phyloP scores from a whole-genome alignment of 768 basidiomycete species.

The Lactarius psammicola region DNA sequence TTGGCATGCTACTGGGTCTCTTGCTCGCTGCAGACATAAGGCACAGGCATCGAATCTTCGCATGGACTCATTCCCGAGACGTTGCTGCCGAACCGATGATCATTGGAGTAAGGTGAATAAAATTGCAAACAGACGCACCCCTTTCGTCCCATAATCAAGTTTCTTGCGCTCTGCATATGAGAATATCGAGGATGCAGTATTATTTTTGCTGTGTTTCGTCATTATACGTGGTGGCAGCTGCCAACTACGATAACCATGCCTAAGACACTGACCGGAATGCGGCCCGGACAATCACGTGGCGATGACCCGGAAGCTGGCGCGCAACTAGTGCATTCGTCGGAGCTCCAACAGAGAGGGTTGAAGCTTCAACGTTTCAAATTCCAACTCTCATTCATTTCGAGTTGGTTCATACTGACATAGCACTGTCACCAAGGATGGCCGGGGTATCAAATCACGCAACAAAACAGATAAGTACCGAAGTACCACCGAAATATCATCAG shows the following conservation, averaged over 20 bases:
- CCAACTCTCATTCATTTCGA: too few species aligned
- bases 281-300: background rate
- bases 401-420: too few species aligned
- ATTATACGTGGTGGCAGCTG: slow-evolving; percentile 38
- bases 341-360: too few species aligned
- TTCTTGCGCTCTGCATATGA: slow-evolving; percentile 88
- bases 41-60: slow-evolving; percentile 88
- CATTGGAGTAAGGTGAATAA: background rate
- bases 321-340: too few species aligned
- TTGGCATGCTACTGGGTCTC: slow-evolving; percentile 78
- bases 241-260: background rate
- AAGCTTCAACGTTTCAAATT: too few species aligned
- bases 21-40: slow-evolving; percentile 79
- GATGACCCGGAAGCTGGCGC: too few species aligned
- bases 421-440: too few species aligned
- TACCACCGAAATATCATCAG: too few species aligned
- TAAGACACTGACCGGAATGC: background rate
- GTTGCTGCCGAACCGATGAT: slow-evolving; percentile 48
- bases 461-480: too few species aligned
- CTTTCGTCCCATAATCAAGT: slow-evolving; percentile 80
- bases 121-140: slow-evolving; percentile 41
- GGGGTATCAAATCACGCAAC: too few species aligned
- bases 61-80: slow-evolving; percentile 90
- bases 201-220: slow-evolving; percentile 91
- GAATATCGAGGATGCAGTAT: slow-evolving; percentile 85